Evolutionary conservation across 2,329 filamentous ascomycete species (phyloP).

Genomic region (Ophiostoma piceae): DNA sequence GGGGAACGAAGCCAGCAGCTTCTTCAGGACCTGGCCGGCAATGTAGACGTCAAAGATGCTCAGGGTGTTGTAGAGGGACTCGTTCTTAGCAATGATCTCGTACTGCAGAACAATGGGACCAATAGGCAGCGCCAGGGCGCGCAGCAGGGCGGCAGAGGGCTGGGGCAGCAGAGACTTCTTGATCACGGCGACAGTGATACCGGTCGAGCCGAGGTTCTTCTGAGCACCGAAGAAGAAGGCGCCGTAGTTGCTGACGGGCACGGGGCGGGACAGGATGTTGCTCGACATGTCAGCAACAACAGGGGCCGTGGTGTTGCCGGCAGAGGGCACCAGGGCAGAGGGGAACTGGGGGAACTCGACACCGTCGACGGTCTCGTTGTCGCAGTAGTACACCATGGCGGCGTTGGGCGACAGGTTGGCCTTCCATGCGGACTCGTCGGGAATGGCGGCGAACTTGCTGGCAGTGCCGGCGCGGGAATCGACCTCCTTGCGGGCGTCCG

Average conservation of each 20-base stretch:
- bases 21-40: constrained; percentile 80
- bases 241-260: constrained; percentile 74
- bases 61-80: constrained; percentile 91
- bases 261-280: constrained; percentile 78
- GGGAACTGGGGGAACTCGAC: constrained; percentile 83
- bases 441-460: constrained; percentile 83
- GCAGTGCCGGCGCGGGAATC: constrained; percentile 44
- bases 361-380: constrained; percentile 91
- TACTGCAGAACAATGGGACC: constrained; percentile 78
- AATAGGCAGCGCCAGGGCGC: constrained; percentile 69
- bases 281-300: constrained; percentile 92
- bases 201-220: constrained; percentile 85
- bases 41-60: constrained; percentile 91
- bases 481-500: constrained; percentile 23
- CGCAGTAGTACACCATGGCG: constrained; percentile 81
- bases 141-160: constrained; percentile 63
- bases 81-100: constrained; percentile 82
- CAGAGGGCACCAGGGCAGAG: constrained; percentile 51
- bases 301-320: constrained; percentile 55
- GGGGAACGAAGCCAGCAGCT: constrained; percentile 60
- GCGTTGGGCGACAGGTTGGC: constrained; percentile 58
- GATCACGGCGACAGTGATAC: constrained; percentile 80
- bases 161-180: constrained; percentile 74
- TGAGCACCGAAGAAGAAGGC: constrained; percentile 89
- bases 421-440: constrained; percentile 66